A percentile compares a stretch with the other conserved stretches of the same genome.
These are phyloP conservation scores for Pichia sp. DNA, from an alignment of 1,139 yeast species.

Conservation along the genomic window DNA sequence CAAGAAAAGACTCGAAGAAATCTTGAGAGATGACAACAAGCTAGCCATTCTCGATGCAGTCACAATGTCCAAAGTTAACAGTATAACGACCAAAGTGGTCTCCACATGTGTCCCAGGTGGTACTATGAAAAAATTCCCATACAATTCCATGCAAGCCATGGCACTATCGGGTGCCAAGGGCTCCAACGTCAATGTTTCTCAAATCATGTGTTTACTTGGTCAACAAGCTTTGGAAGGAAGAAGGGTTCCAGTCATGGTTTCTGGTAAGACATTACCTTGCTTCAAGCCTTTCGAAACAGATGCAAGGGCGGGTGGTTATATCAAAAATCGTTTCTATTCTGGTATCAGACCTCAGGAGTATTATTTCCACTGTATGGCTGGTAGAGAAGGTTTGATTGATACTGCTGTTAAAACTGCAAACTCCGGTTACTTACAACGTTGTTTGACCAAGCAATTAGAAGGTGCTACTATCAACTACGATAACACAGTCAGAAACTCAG, in stretches of 20 bases:
- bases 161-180: constrained; percentile 99
- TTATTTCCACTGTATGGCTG: constrained; percentile 99
- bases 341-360: constrained; percentile 99
- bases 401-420: constrained; percentile 98
- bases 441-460: constrained; percentile 95
- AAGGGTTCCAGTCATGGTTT: constrained; percentile 98
- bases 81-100: constrained; percentile 90
- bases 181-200: constrained; percentile 96
- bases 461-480: constrained; percentile 95
- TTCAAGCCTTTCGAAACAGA: constrained; percentile 96
- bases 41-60: constrained; percentile 94
- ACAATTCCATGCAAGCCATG: constrained; percentile 98
- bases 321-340: constrained; percentile 94
- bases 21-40: constrained; percentile 88
- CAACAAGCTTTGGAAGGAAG: constrained; percentile 99
- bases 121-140: constrained; percentile 91
- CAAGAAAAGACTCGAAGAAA: constrained; percentile 84
- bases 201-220: constrained; percentile 98
- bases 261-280: constrained; percentile 95
- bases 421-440: constrained; percentile 97
- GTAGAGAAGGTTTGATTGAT: constrained; percentile 99
- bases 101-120: constrained; percentile 94
- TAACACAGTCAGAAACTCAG: constrained; percentile 93
- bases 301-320: constrained; percentile 98
- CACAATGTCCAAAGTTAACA: constrained; percentile 87